phyloP scores from a whole-genome alignment of 768 basidiomycete species.

The Amanita jacksonii region DNA sequence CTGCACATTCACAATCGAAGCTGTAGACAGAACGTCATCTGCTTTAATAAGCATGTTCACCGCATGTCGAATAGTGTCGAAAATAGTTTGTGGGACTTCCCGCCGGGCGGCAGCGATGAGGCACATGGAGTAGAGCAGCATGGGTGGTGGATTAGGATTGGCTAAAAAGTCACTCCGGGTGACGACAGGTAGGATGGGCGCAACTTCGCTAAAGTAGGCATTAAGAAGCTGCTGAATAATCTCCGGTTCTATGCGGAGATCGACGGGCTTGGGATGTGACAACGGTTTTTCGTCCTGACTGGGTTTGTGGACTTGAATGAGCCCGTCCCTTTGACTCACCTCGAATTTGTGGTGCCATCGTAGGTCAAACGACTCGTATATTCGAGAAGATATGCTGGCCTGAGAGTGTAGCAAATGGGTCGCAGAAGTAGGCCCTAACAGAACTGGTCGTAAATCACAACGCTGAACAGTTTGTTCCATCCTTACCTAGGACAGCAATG shows the following conservation, averaged over 20 bases:
- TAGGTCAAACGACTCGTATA: constrained; percentile 82
- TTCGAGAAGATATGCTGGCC: constrained; percentile 71
- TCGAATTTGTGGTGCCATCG: constrained; percentile 87
- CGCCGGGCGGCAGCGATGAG: constrained; percentile 83
- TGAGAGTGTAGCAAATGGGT: constrained; percentile 87
- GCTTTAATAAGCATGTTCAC: constrained; percentile 82
- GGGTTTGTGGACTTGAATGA: constrained; percentile 74
- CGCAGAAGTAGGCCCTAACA: constrained; percentile 85
- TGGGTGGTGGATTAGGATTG: constrained; percentile 58
- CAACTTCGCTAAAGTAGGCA: constrained; percentile 82
- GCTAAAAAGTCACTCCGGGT: constrained; percentile 83
- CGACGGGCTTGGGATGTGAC: constrained; percentile 50
- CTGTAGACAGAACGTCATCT: constrained; percentile 86
- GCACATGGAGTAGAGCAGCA: constrained; percentile 91
- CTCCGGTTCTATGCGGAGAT: constrained; percentile 68
- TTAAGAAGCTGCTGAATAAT: constrained; percentile 79
- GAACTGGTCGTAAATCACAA: no score
- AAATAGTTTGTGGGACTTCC: constrained; percentile 76
- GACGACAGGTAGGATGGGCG: constrained; percentile 84
- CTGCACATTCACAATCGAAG: constrained; percentile 82
- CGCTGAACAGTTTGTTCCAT: no score
- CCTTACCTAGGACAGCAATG: constrained; percentile 57
- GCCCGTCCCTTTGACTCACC: constrained; percentile 76
- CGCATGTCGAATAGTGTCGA: constrained; percentile 79
- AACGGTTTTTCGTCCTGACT: constrained; percentile 44